These are phyloP conservation scores for Yamadazyma sp. DNA, from an alignment of 805 yeast species.

Conservation along the genomic window DNA sequence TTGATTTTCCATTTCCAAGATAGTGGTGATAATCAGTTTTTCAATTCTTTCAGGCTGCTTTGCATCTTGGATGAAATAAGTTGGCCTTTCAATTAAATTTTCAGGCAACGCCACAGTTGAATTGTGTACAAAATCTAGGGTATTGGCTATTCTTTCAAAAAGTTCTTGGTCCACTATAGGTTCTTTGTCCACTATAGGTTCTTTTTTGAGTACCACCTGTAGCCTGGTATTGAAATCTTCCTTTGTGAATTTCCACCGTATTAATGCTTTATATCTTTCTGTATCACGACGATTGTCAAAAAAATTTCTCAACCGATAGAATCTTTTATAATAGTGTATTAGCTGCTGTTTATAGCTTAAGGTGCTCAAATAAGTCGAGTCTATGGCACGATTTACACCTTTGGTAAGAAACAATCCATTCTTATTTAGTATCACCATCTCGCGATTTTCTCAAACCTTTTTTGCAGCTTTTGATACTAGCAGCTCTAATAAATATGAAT, in stretches of 20 bases:
- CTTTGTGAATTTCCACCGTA: slow-evolving; percentile 25
- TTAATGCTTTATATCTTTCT: slow-evolving; percentile 17
- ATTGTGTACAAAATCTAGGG: slow-evolving; percentile 30
- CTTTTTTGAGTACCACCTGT: slow-evolving; percentile 9
- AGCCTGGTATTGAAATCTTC: slow-evolving; percentile 14
- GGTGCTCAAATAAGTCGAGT: neutral
- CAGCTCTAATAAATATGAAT: slow-evolving; percentile 8
- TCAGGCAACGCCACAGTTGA: slow-evolving; percentile 21
- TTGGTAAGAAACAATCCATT: slow-evolving; percentile 7
- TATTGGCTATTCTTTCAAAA: slow-evolving; percentile 20
- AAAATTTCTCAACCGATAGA: slow-evolving; percentile 28
- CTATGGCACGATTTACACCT: neutral
- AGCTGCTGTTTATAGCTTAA: slow-evolving; percentile 9
- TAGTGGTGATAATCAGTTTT: slow-evolving; percentile 19
- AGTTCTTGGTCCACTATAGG: slow-evolving; percentile 17
- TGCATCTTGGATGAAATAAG: slow-evolving; percentile 18
- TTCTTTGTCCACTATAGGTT: slow-evolving; percentile 1
- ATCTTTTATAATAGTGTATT: slow-evolving; percentile 26
- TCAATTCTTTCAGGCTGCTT: slow-evolving; percentile 19
- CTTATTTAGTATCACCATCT: slow-evolving; percentile 9
- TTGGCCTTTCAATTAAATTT: slow-evolving; percentile 6
- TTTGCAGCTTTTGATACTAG: too few relatives aligned
- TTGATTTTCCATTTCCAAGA: slow-evolving; percentile 21
- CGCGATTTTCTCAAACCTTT: too few relatives aligned
- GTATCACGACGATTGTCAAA: slow-evolving; percentile 11